phyloP scores from a whole-genome alignment of 805 yeast species.

The Vanderwaltozyma polyspora region DNA sequence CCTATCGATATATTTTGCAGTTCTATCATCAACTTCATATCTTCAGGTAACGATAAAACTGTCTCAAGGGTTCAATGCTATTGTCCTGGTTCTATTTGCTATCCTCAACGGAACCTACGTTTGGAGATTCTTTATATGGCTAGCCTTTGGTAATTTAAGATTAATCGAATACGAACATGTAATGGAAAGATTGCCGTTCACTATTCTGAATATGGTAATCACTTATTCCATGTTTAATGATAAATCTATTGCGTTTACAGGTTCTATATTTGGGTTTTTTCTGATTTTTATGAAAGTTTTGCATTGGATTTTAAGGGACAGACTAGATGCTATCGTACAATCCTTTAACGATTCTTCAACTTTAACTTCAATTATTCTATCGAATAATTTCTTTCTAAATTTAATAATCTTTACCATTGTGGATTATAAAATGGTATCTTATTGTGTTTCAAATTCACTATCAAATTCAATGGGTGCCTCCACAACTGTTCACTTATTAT shows the following conservation, averaged over 20 bases:
- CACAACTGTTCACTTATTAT: slow-evolving; percentile 49
- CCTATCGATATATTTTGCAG: slow-evolving; percentile 15
- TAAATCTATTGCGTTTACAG: slow-evolving; percentile 34
- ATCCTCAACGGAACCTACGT: slow-evolving; percentile 28
- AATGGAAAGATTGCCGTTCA: slow-evolving; percentile 52
- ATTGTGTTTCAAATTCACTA: slow-evolving; percentile 37
- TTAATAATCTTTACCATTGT: slow-evolving; percentile 33
- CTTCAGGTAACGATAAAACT: slow-evolving; percentile 38
- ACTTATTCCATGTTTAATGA: slow-evolving; percentile 43
- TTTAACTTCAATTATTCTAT: slow-evolving; percentile 22
- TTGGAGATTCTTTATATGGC: slow-evolving; percentile 39
- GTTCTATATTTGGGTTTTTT: slow-evolving; percentile 28
- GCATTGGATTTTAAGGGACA: slow-evolving; percentile 57
- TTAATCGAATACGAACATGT: slow-evolving; percentile 66
- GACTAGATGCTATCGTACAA: slow-evolving; percentile 40
- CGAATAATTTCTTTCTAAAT: slow-evolving; percentile 34
- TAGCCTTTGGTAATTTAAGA: slow-evolving; percentile 67
- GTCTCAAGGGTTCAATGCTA: slow-evolving; percentile 37
- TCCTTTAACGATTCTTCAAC: slow-evolving; percentile 26
- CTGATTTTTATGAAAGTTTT: slow-evolving; percentile 50
- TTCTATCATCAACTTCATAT: slow-evolving; percentile 20
- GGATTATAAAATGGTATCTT: slow-evolving; percentile 43
- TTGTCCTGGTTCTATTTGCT: slow-evolving; percentile 35
- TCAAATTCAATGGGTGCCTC: slow-evolving; percentile 13
- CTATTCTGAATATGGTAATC: slow-evolving; percentile 52